Evolutionary conservation across 441 rosid genomes (phyloP).

Genomic region (Rhodomyrtus psidioides): DNA sequence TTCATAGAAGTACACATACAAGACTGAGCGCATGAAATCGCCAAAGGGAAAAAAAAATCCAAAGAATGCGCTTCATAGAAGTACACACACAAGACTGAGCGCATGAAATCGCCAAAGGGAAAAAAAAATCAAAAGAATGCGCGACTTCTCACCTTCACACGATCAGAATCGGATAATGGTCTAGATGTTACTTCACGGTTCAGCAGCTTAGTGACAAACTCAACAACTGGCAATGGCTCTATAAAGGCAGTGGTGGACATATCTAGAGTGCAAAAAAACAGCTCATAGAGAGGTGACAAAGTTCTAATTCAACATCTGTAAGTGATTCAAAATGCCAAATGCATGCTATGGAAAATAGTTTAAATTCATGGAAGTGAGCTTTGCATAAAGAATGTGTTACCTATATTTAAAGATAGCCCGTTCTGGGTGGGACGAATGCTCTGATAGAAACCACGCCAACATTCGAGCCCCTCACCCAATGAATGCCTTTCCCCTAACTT

Average conservation of each 20-base stretch:
- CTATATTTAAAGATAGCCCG: constrained; percentile 89
- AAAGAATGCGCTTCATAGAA: neutral
- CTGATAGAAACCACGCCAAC: constrained; percentile 98
- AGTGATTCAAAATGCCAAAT: neutral
- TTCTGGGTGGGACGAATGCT: constrained; percentile 98
- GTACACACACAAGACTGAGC: neutral
- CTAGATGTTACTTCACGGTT: constrained; percentile 58
- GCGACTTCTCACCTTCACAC: constrained; percentile 58
- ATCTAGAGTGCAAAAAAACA: constrained; percentile 32
- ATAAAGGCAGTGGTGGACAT: constrained; percentile 96
- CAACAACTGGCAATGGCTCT: constrained; percentile 77
- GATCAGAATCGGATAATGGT: constrained; percentile 82
- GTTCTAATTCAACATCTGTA: neutral
- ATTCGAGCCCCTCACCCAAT: constrained; percentile 89
- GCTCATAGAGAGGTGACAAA: neutral
- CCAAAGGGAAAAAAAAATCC: neutral
- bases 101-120: neutral
- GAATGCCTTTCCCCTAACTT: constrained; percentile 71
- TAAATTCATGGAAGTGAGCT: neutral
- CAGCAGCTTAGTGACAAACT: constrained; percentile 61
- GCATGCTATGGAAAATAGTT: neutral
- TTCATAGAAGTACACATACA: neutral
- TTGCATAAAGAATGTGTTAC: constrained; percentile 14
- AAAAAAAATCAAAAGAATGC: neutral
- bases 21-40: neutral